phyloP scores from a whole-genome alignment of 225 moss, liverwort and hornwort species.

The Anthoceros angustus region DNA sequence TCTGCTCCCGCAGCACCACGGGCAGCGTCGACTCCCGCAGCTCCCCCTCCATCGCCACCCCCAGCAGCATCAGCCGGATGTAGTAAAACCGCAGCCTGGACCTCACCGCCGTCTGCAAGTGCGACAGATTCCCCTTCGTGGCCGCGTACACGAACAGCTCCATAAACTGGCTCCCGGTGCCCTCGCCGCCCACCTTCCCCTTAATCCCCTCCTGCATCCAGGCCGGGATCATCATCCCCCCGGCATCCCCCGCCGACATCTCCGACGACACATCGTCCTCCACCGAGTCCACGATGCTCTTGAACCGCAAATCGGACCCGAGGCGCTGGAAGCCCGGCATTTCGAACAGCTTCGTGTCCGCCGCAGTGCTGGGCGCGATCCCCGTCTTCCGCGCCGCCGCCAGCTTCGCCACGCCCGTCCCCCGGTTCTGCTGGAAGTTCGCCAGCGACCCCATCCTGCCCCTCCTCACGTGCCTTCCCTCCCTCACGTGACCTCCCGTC shows the following conservation, averaged over 20 bases:
- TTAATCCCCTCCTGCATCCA: not conserved
- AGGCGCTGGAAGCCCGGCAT: not conserved
- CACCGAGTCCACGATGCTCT: not conserved
- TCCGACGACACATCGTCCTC: not conserved
- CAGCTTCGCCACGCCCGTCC: not conserved
- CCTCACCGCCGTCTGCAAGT: not conserved
- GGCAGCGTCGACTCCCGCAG: not conserved
- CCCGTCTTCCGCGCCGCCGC: not conserved
- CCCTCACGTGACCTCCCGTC: not conserved
- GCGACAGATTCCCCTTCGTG: not conserved
- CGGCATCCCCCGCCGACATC: not conserved
- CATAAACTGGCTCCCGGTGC: not conserved
- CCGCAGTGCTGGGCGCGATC: not conserved
- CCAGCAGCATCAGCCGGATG: conserved; percentile 1
- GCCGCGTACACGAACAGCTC: not conserved
- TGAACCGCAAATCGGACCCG: not conserved
- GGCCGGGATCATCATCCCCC: not conserved
- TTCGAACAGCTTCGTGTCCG: not conserved
- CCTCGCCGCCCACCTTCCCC: not conserved
- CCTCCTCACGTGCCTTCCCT: not conserved
- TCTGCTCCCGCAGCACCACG: not conserved
- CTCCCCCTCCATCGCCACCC: not conserved
- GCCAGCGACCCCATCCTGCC: not conserved
- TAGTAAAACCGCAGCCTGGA: not conserved
- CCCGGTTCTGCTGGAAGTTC: not conserved